A percentile compares a stretch with the other conserved stretches of the same genome.
These are phyloP conservation scores for Arthrocladium fulminans DNA, from an alignment of 2,329 filamentous ascomycete genomes.

Conservation along the genomic window DNA sequence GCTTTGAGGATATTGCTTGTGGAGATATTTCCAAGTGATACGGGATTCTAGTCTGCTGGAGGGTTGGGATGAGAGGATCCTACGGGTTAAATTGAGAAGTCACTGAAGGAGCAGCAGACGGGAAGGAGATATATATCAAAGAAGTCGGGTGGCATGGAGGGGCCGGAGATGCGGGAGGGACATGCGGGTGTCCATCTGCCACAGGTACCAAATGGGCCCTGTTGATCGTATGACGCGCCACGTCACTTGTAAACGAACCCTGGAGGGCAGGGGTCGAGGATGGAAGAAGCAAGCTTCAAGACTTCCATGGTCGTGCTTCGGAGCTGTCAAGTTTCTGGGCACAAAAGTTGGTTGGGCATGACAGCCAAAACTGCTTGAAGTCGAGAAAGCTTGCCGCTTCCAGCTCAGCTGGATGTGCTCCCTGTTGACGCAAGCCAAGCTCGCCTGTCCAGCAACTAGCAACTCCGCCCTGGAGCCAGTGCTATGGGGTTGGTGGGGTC, in stretches of 20 bases:
- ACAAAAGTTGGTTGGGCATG: neutral
- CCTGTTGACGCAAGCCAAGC: conserved; percentile 7
- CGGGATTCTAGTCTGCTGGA: too few species aligned
- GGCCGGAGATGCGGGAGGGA: neutral
- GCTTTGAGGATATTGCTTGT: neutral
- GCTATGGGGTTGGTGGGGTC: too few species aligned
- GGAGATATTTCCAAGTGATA: neutral
- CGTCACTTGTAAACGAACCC: conserved; percentile 1
- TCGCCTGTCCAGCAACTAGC: neutral
- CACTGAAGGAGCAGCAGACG: too few species aligned
- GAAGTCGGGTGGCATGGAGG: too few species aligned
- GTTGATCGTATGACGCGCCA: conserved; percentile 7
- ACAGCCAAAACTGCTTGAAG: neutral
- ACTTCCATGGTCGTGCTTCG: neutral
- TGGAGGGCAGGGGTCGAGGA: neutral
- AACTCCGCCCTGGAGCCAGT: too few species aligned
- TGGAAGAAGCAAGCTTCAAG: neutral
- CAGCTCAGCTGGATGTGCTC: neutral
- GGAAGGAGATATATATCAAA: too few species aligned
- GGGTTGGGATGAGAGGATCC: too few species aligned
- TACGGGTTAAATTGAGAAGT: too few species aligned
- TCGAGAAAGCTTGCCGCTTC: neutral
- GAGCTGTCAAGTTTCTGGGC: neutral
- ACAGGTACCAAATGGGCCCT: neutral
- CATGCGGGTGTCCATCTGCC: too few species aligned